Conservation (phyloP, 2,329 filamentous ascomycete genomes). For the Penicillium griseofulvum region DNA sequence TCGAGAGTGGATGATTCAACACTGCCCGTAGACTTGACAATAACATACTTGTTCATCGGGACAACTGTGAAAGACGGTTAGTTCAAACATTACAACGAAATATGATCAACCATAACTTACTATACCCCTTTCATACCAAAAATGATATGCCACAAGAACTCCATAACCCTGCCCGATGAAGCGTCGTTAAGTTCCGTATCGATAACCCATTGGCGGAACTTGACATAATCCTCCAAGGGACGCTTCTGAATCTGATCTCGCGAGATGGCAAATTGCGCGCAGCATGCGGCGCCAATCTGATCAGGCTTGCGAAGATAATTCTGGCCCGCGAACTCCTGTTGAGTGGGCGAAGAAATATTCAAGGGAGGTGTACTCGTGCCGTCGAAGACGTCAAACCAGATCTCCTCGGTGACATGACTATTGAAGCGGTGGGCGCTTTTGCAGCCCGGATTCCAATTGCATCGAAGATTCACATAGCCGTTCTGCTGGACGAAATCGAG, state of each 20-base stretch:
- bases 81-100: not conserved
- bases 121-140: constrained; percentile 44
- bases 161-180: constrained; percentile 59
- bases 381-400: constrained; percentile 40
- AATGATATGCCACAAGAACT: constrained; percentile 65
- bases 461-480: constrained; percentile 62
- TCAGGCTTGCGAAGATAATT: constrained; percentile 45
- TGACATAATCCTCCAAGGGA: constrained; percentile 54
- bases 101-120: constrained; percentile 25
- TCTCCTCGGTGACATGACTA: constrained; percentile 35
- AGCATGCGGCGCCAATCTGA: constrained; percentile 58
- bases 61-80: constrained; percentile 26
- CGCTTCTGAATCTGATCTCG: constrained; percentile 51
- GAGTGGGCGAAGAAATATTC: constrained; percentile 22
- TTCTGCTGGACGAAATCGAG: constrained; percentile 51
- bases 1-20: constrained; percentile 16
- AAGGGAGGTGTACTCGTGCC: constrained; percentile 40
- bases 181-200: constrained; percentile 55
- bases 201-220: constrained; percentile 60
- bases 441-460: constrained; percentile 59
- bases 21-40: constrained; percentile 38
- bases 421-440: constrained; percentile 33
- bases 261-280: constrained; percentile 64
- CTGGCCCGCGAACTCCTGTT: constrained; percentile 13
- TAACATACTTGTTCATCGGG: constrained; percentile 37